phyloP scores from a whole-genome alignment of 805 yeast genomes.

The Priceomyces melissophilus region DNA sequence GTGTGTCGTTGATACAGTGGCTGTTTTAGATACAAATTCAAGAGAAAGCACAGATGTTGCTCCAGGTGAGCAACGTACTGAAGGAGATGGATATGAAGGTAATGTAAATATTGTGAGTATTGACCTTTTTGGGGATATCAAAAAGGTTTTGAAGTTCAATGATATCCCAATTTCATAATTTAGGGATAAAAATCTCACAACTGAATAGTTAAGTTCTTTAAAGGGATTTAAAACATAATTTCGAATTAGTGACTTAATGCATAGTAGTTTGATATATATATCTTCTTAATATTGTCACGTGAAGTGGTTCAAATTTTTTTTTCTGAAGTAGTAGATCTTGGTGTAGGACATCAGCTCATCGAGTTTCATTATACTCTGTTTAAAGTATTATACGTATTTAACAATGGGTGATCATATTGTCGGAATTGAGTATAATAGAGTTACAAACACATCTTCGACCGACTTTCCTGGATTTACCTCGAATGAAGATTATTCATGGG shows the following conservation, averaged over 20 bases:
- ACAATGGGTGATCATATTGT: constrained; percentile 47
- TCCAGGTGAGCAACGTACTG: constrained; percentile 4
- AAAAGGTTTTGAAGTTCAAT: constrained; percentile 9
- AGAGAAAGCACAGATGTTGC: not conserved
- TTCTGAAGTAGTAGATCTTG: no score
- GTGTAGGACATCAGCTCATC: no score
- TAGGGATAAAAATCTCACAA: no score
- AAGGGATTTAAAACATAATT: no score
- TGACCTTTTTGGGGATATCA: constrained; percentile 17
- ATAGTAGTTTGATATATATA: no score
- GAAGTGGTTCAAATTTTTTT: no score
- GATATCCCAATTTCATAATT: not conserved
- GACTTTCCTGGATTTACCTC: constrained; percentile 88
- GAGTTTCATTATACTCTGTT: no score
- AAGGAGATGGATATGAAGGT: constrained; percentile 40
- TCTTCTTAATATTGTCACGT: no score
- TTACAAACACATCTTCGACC: constrained; percentile 81
- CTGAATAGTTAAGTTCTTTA: no score
- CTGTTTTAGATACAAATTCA: constrained; percentile 16
- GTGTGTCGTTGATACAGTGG: constrained; percentile 31
- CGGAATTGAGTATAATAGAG: constrained; percentile 86
- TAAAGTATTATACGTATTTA: not conserved
- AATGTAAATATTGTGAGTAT: constrained; percentile 29
- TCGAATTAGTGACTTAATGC: no score
- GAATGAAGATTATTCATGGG: constrained; percentile 73